A percentile compares a stretch with the other conserved stretches of the same genome.
Evolutionary conservation across 129 eudicot genomes (phyloP).

Genomic region (Saussurea involucrata): DNA sequence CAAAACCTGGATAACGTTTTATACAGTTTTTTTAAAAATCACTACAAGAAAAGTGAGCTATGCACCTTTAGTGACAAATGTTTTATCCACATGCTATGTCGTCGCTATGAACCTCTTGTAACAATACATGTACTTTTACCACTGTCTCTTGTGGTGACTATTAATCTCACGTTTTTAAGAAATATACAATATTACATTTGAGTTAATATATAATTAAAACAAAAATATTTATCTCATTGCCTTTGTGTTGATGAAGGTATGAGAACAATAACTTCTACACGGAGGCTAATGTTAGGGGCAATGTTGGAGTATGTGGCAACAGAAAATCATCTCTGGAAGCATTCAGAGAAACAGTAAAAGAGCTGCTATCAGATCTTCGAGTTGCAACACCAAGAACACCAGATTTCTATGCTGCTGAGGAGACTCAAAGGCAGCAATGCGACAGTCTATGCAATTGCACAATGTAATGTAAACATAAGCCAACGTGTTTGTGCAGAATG

Average conservation of each 20-base stretch:
- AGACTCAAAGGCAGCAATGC: not conserved
- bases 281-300: slow-evolving; percentile 9
- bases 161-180: not conserved
- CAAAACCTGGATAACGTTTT: no score
- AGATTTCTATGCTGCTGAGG: slow-evolving; percentile 28
- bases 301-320: slow-evolving; percentile 27
- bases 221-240: not conserved
- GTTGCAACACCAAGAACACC: slow-evolving; percentile 32
- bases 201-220: not conserved
- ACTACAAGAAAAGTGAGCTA: no score
- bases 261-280: slow-evolving; percentile 15
- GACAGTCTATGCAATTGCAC: slow-evolving; percentile 35
- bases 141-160: no score
- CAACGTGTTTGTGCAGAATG: slow-evolving; percentile 16
- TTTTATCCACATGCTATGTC: no score
- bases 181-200: not conserved
- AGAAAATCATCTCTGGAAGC: slow-evolving; percentile 15
- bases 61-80: no score
- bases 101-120: no score
- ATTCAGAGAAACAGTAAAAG: slow-evolving; percentile 5
- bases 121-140: no score
- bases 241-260: slow-evolving; percentile 13
- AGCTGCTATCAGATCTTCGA: slow-evolving; percentile 27
- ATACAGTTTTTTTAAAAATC: not conserved
- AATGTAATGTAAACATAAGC: slow-evolving; percentile 28